Evolutionary conservation across 257 asterid species (phyloP), one percentile per base, ranked within the genome.

Genomic region (Anisodus tanguticus): DNA sequence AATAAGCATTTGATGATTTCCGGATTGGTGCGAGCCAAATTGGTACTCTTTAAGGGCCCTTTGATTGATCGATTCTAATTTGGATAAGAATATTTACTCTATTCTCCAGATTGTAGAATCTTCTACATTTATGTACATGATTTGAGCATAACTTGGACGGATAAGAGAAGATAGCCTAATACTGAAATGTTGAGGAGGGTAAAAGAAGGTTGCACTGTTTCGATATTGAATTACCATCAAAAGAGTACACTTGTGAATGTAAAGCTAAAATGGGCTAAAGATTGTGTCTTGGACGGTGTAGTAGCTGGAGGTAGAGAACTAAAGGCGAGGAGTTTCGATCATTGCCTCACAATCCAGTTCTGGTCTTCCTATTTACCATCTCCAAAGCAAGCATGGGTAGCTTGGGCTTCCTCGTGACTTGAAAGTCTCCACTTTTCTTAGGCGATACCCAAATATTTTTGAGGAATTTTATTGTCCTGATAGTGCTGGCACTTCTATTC

Each of bases 191-290:
- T 79, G n/a, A 66, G 66, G 55, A 80, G 85, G 63, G 67, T 58
- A 49, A 68, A 72, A 82, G 3, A 82, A 67, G 64, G 78, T 26
- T 57, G 31, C 70, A 58, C 10, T 10, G 47, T 66, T 41, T 68
- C 68, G n/a, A 81, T 83, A 57, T 87, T 59, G 68, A 72, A 51
- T 43, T 88, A 76, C 54, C 80, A 59, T 79, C 97, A 93, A 91
- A 91, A 66, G 87, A 97, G 95, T 5, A 91, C 79, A 67, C 94
- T 97, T 19, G 98, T 97, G 67, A 95, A 97, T 83, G 93, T 93
- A 59, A 93, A 93, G 92, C 90, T 92, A 87, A 93, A 93, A 78
- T 95, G 98, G 97, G 95, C 84, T 6, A 97, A 93, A 72, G 98
- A 97, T 86, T 39, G 88, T 51, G 87, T 83, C 79, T 93, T 95